phyloP scores from a whole-genome alignment of 768 basidiomycete species.

The Russula vinacea region DNA sequence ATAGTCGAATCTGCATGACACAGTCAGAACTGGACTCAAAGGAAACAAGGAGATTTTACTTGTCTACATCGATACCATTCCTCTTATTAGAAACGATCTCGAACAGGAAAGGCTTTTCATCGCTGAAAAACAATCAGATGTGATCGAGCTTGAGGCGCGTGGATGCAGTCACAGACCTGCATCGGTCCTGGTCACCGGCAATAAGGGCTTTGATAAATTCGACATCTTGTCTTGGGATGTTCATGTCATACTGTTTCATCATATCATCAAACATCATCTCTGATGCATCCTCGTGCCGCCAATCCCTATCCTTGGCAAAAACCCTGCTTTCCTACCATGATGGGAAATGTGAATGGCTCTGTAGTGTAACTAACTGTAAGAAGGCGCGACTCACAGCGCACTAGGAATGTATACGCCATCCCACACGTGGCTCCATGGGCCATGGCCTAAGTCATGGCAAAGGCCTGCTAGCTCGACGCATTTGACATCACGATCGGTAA shows the following conservation, averaged over 20 bases:
- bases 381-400: constrained; percentile 49
- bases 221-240: constrained; percentile 48
- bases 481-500: constrained; percentile 66
- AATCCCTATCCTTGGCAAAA: constrained; percentile 42
- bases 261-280: constrained; percentile 80
- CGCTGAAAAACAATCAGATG: background rate
- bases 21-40: background rate
- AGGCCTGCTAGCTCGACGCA: constrained; percentile 82
- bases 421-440: constrained; percentile 86
- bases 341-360: background rate
- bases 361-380: background rate
- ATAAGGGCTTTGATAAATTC: constrained; percentile 76
- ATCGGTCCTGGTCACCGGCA: constrained; percentile 52
- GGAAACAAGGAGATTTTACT: constrained; percentile 43
- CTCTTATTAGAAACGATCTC: constrained; percentile 81
- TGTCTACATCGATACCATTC: constrained; percentile 86
- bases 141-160: background rate
- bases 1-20: constrained; percentile 60
- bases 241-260: constrained; percentile 52
- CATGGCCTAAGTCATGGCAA: constrained; percentile 84
- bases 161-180: constrained; percentile 42
- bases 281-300: constrained; percentile 78
- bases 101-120: constrained; percentile 71
- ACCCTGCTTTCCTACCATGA: constrained; percentile 12
- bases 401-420: constrained; percentile 67